Base-by-base conservation (phyloP, 2,329 filamentous ascomycete species). In the Alternaria brassicae region DNA sequence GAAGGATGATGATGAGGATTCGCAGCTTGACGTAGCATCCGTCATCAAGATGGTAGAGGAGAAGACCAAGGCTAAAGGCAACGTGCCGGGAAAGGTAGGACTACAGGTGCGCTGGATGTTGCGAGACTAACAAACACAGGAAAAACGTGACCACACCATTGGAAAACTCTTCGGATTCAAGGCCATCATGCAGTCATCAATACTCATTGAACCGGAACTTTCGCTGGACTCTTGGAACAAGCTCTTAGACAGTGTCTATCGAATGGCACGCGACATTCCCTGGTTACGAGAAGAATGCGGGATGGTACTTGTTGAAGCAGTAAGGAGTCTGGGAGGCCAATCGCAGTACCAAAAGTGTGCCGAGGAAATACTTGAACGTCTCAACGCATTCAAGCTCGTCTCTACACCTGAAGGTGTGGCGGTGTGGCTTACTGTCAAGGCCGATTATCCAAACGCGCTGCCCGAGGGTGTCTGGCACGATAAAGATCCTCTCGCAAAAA, bases 231-330 rank as follows among this genome's bases (percentile, higher is more conserved):
- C 84, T 70, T 93, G 90, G 88, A 81, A 83, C 44, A 81, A 84
- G 54, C 82, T 96, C n/a, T 80, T 97, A 47, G 85, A 90, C 53
- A 81, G 91, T 53, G 81, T 97, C 30, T 85, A 93, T 69, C 86
- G 88, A 62, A 84, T 97, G 60, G 88, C 90, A 39, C 86, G 87
- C 69, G 91, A 91, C 79, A 96, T 96, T 78, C 87, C 91, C 30
- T 97, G 93, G 94, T 83, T 98, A 66, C 87, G 92, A 61, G 89
- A 94, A 70, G 91, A 96, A 75, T 97, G 92, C 70, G 92, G 91
- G 30, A 92, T 89, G 84, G 87, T 95, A 47, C 82, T 97, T 25
- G 89, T 91, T 42, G 88, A 92, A 72, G 88, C 89, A 13, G 77
- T 95, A 36, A 83, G 85, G 30, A 87, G 89, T 19, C 69, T 85